phyloP scores from a whole-genome alignment of 2,329 filamentous ascomycete species.

The Penicillium sp. region DNA sequence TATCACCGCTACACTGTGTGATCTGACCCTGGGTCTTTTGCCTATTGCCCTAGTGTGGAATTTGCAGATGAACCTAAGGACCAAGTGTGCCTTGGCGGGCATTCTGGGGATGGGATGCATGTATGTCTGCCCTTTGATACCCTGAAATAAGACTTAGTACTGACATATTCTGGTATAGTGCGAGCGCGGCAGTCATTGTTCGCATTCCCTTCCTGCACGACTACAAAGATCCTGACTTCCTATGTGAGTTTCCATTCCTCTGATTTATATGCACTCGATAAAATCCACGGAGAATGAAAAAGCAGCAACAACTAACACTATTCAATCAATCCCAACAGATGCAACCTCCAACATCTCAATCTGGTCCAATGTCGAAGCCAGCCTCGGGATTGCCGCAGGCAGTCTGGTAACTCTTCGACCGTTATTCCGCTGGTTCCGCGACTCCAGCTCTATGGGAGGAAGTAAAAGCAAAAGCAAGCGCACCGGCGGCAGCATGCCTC shows the following conservation, averaged over 20 bases:
- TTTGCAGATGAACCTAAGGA: slow-evolving; percentile 55
- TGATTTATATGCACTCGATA: neutral
- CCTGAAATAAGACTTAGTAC: neutral
- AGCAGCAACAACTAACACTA: slow-evolving; percentile 11
- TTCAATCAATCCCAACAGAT: slow-evolving; percentile 20
- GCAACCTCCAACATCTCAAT: slow-evolving; percentile 41
- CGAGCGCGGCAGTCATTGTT: slow-evolving; percentile 39
- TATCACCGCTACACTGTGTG: slow-evolving; percentile 48
- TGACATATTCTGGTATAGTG: slow-evolving; percentile 23
- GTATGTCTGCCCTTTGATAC: slow-evolving; percentile 22
- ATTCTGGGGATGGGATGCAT: slow-evolving; percentile 60
- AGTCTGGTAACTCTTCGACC: slow-evolving; percentile 53
- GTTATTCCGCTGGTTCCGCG: slow-evolving; percentile 45
- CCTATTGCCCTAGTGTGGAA: slow-evolving; percentile 57
- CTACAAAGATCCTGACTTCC: slow-evolving; percentile 35
- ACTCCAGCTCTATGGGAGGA: slow-evolving; percentile 27
- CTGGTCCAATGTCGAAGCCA: slow-evolving; percentile 43
- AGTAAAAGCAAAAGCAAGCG: slow-evolving; percentile 24
- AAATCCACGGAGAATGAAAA: neutral
- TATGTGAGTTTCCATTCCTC: slow-evolving; percentile 30
- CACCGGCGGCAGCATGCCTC: slow-evolving; percentile 30
- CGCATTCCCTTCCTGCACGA: slow-evolving; percentile 38
- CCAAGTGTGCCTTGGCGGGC: slow-evolving; percentile 54
- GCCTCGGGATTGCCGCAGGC: slow-evolving; percentile 47
- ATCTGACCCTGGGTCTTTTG: slow-evolving; percentile 55